Evolutionary conservation across 352 stramenopile species (phyloP).

Genomic region (Globisporangium splendens): DNA sequence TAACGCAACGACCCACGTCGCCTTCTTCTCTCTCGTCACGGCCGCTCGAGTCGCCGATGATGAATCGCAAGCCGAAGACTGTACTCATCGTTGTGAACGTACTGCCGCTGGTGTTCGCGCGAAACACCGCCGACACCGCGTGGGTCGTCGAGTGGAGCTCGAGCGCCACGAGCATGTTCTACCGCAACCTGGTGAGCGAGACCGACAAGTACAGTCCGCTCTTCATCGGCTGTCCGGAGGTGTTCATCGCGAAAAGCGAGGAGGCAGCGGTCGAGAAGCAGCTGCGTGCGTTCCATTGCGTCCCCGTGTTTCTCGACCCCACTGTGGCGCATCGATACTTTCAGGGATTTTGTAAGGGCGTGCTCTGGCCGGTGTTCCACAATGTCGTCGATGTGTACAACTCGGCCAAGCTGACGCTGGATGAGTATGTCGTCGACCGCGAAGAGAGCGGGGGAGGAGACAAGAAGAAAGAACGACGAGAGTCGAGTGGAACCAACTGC

Average conservation of each 20-base stretch:
- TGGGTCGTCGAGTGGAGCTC: slow-evolving; percentile 74
- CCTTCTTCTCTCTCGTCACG: neutral
- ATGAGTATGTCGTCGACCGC: slow-evolving; percentile 21
- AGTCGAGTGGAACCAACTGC: slow-evolving; percentile 14
- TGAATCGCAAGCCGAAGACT: slow-evolving; percentile 26
- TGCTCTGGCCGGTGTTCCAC: slow-evolving; percentile 98
- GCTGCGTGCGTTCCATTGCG: slow-evolving; percentile 88
- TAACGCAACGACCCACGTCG: too few species aligned
- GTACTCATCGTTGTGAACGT: slow-evolving; percentile 82
- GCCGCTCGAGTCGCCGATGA: neutral
- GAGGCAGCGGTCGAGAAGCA: slow-evolving; percentile 71
- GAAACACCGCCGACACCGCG: slow-evolving; percentile 31
- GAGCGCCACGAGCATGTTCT: slow-evolving; percentile 70
- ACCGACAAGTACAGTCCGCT: slow-evolving; percentile 50
- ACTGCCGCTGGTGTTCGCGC: slow-evolving; percentile 68
- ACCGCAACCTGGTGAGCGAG: slow-evolving; percentile 62
- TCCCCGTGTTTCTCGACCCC: slow-evolving; percentile 94
- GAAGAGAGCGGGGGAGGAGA: neutral
- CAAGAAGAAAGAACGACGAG: neutral
- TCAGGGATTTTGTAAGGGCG: slow-evolving; percentile 95
- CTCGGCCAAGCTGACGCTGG: slow-evolving; percentile 59
- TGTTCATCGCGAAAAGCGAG: slow-evolving; percentile 61
- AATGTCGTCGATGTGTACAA: slow-evolving; percentile 97
- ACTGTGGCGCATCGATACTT: slow-evolving; percentile 82
- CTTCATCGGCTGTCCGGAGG: slow-evolving; percentile 72